Evolutionary conservation across 2,329 filamentous ascomycete genomes (phyloP), one percentile per base, ranked within the genome.

Genomic region (Periconia sp.): DNA sequence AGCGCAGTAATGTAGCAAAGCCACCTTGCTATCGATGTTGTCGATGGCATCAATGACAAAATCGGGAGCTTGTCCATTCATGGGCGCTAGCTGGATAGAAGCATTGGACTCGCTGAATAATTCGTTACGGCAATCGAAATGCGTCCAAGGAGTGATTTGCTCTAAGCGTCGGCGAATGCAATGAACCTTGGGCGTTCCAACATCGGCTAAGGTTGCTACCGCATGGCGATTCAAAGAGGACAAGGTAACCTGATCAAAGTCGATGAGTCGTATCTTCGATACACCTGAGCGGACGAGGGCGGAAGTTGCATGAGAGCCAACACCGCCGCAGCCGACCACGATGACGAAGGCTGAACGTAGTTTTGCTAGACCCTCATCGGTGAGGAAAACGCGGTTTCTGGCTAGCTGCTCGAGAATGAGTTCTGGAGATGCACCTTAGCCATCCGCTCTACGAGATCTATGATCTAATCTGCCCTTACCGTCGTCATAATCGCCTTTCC

Each of bases 11-110:
- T 90, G 85, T 28, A 99, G 78, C 40, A 99, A 75, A 13, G 86
- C 87, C 3, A 99, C 92, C 74, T 99, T 99, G 40, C 90, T 95
- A 37, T 96, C 89, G 50, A 99, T 97, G 65, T 99, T 97, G 71
- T 99, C 94, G 55, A 99, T 99, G 16, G 92, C 95, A 71, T 99
- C 94, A 24, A 99, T 83, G n/a, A 99, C 84, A 62, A 86, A 99
- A 59, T 92, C 87, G 1, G 92, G 91, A 58, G 79, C 79, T 63
- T 80, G 81, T 12, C 77, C 83, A 54, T 75, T 71, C 85, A 89
- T 91, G 0, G 82, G 76, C 0, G 75, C 82, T 29, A 99, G 75
- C 50, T 96, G 75, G 9, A 73, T 66, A 5, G 81, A 79, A 0
- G 91, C 91, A 8, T 78, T 84, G 12, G 76, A 69, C 33, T 80